Base-by-base conservation (phyloP, 306 rosid genomes). In the Citrullus amarus region DNA sequence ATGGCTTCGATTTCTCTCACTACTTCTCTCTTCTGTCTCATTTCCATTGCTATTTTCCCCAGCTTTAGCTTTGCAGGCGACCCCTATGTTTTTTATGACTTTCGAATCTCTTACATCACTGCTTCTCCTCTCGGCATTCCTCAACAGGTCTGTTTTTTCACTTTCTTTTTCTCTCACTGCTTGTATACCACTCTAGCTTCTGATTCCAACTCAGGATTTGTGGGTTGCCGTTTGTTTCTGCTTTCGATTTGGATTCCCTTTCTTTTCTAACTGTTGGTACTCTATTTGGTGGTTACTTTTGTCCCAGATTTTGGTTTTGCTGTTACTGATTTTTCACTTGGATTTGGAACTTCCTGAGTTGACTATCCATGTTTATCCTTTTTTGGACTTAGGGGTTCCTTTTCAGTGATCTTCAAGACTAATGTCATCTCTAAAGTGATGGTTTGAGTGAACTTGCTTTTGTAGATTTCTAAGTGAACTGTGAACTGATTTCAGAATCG, bases 81-180 rank as follows among this genome's bases (percentile, higher is more conserved):
- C 84, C 96, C 96, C 14, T 63, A 41, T 10, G 79, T 88, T 56
- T 88, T 22, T 80, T 77, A 22, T 63, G 97, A 90, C 12, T 84
- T 92, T 46, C 90, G 53, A n/a, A 36, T 92, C 44, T 80, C 95
- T 9, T 92, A 89, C 85, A 80, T 83, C 84, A 89, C 96, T 16
- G 90, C 65, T 70, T 88, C 96, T 22, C 97, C 97, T 11, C 92
- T 94, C 6, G 96, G 98, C 25, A 85, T 90, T 81, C 85, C 92
- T 75, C 98, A 94, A 81, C 83, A 51, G 97, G 97, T 92, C 81
- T 50, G 68, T 32, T 14, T 65, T 14, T 36, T 7, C n/a, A 16
- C n/a, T 63, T 41, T 68, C 4, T 41, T 68, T 68, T 38, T 32
- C 13, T 63, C 9, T 63, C 44, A 63, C 13, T 32, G 20, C 22